A percentile compares a stretch with the other conserved stretches of the same genome.
Evolutionary conservation across 2,329 filamentous ascomycete genomes (phyloP).

Genomic region (Gliomastix tumulicola): DNA sequence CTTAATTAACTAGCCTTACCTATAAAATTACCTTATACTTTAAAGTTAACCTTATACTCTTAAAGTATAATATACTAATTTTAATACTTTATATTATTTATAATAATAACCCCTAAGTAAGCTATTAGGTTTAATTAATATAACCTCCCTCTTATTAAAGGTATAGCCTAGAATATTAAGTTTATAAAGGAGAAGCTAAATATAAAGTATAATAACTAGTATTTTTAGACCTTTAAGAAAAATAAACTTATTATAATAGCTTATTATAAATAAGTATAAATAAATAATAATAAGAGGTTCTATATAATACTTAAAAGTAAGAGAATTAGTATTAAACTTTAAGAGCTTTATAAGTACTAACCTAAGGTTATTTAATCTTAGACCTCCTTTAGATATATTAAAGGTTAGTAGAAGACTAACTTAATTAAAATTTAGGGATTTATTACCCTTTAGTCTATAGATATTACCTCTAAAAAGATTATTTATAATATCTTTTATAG

Average conservation of each 20-base stretch:
- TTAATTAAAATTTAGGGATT: too few relatives aligned
- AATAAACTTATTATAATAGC: conserved; percentile 1
- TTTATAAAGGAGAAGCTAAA: neutral
- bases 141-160: neutral
- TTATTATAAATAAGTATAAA: neutral
- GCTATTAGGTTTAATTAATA: neutral
- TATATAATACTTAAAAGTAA: too few relatives aligned
- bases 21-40: neutral
- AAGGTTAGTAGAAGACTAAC: neutral
- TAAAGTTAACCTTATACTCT: neutral
- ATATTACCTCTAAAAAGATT: neutral
- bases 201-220: neutral
- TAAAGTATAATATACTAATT: neutral
- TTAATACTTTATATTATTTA: neutral
- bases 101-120: neutral
- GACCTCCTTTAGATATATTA: too few relatives aligned
- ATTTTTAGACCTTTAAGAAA: neutral
- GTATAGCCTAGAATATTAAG: conserved; percentile 1
- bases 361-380: too few relatives aligned
- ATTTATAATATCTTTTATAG: neutral
- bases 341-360: too few relatives aligned
- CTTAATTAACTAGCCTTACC: neutral
- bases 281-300: neutral
- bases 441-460: neutral
- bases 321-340: too few relatives aligned